Evolutionary conservation across 306 rosid species (phyloP).

Genomic region (Lathyrus tuberosus): DNA sequence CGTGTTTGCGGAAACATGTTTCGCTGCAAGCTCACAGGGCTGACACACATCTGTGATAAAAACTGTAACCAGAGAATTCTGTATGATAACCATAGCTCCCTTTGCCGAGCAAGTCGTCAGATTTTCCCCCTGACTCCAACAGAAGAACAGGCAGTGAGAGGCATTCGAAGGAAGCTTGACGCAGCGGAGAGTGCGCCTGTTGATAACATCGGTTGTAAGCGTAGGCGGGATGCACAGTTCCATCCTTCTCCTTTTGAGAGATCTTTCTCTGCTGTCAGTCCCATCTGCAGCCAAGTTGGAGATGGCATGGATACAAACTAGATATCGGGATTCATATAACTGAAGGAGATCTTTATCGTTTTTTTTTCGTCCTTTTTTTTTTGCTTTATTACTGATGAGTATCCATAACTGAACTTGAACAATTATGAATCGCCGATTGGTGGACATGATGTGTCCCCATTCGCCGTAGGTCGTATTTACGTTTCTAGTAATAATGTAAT

Average conservation of each 20-base stretch:
- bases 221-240: conserved; percentile 81
- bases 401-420: conserved; percentile 55
- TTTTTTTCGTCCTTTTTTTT: background rate
- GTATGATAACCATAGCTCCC: conserved; percentile 95
- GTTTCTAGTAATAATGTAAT: conserved; percentile 66
- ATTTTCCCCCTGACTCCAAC: conserved; percentile 66
- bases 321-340: conserved; percentile 48
- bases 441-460: conserved; percentile 62
- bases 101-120: conserved; percentile 82
- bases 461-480: conserved; percentile 67
- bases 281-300: conserved; percentile 93
- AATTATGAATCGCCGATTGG: conserved; percentile 61
- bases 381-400: conserved; percentile 45
- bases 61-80: conserved; percentile 98
- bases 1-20: conserved; percentile 93
- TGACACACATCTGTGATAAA: conserved; percentile 98
- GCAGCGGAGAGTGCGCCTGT: conserved; percentile 54
- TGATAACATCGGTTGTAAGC: conserved; percentile 71
- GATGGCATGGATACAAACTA: conserved; percentile 90
- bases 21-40: conserved; percentile 91
- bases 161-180: conserved; percentile 86
- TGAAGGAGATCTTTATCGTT: conserved; percentile 51
- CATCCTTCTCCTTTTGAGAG: conserved; percentile 95
- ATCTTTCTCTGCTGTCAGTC: conserved; percentile 81
- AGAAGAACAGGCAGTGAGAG: conserved; percentile 92